A percentile compares a stretch with the other conserved stretches of the same genome.
These are phyloP conservation scores for Acacia pycnantha DNA, from an alignment of 331 rosid genomes.

Conservation along the genomic window DNA sequence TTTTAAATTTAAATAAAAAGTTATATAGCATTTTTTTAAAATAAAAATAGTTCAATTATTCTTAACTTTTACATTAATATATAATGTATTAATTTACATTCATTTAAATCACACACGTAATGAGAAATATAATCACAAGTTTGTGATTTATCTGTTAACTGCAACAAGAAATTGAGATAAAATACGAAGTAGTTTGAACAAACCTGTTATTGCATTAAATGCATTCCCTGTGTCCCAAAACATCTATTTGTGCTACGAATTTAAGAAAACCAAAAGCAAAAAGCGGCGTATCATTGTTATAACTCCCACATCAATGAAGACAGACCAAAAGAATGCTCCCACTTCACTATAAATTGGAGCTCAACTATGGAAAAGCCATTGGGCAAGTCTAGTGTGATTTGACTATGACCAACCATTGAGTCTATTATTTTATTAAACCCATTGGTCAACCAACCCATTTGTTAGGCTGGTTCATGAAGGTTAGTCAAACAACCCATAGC, in stretches of 20 bases:
- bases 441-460: background rate
- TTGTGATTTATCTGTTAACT: background rate
- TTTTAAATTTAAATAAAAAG: background rate
- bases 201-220: background rate
- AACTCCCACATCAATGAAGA: background rate
- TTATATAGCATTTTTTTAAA: background rate
- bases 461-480: background rate
- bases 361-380: background rate
- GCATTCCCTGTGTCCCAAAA: background rate
- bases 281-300: background rate
- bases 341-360: background rate
- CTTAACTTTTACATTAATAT: background rate
- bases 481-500: background rate
- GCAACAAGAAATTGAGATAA: background rate
- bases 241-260: background rate
- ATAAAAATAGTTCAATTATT: background rate
- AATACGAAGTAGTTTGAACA: background rate
- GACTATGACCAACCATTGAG: background rate
- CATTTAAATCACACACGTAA: background rate
- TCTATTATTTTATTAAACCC: background rate
- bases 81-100: background rate
- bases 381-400: background rate
- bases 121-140: background rate
- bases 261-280: background rate
- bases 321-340: background rate